phyloP scores from a whole-genome alignment of 148 eudicot genomes.

The Rhododendron mucronatum region DNA sequence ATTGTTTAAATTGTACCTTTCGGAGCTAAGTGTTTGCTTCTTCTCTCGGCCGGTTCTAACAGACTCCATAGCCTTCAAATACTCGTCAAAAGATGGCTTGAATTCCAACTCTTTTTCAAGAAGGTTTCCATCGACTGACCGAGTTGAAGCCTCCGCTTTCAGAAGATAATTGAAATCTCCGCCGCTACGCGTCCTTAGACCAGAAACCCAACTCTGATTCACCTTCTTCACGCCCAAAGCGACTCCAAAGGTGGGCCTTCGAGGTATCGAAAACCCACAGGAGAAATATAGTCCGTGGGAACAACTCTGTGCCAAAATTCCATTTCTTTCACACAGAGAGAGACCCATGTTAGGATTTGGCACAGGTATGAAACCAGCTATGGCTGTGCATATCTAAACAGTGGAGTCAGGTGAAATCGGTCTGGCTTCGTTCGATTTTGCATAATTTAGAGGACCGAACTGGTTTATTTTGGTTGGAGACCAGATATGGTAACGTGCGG shows the following conservation, averaged over 20 bases:
- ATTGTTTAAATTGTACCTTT: neutral
- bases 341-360: constrained; percentile 14
- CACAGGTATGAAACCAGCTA: neutral
- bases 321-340: constrained; percentile 2
- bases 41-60: constrained; percentile 41
- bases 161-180: neutral
- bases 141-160: constrained; percentile 9
- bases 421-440: no score
- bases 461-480: no score
- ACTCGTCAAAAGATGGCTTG: constrained; percentile 76
- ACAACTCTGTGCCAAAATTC: neutral
- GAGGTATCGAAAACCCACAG: constrained; percentile 22
- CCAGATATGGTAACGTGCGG: no score
- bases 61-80: constrained; percentile 76
- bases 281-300: constrained; percentile 5
- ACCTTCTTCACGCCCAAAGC: constrained; percentile 20
- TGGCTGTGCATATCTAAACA: no score
- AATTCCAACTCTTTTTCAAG: constrained; percentile 42
- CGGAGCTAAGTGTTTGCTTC: constrained; percentile 1
- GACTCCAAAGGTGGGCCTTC: constrained; percentile 26
- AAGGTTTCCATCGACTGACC: neutral
- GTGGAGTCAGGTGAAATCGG: no score
- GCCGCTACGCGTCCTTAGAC: neutral
- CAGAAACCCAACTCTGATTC: constrained; percentile 19
- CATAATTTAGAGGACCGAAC: no score